Evolutionary conservation across 768 basidiomycete species (phyloP).

Genomic region (Amanita inopinata): DNA sequence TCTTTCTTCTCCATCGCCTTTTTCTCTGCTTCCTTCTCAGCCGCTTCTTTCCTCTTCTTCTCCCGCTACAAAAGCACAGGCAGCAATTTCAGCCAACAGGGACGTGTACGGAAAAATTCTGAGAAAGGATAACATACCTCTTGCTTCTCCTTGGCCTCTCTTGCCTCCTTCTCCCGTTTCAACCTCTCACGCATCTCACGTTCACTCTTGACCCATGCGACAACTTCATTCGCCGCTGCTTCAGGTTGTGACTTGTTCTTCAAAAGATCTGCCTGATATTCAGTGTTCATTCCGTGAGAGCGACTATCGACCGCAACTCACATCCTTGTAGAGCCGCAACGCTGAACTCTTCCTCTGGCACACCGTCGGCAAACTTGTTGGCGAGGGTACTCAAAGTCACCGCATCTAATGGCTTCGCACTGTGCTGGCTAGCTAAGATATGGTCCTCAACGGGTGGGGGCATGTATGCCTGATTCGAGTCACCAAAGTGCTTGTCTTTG

Average conservation of each 20-base stretch:
- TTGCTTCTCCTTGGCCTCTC: constrained; percentile 56
- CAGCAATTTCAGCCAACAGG: neutral
- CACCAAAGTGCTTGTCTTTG: constrained; percentile 36
- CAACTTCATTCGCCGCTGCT: constrained; percentile 55
- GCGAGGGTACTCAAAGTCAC: constrained; percentile 59
- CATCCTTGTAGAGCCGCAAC: constrained; percentile 88
- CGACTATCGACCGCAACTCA: no score
- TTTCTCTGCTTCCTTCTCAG: constrained; percentile 49
- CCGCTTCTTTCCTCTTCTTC: constrained; percentile 43
- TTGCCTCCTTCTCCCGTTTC: constrained; percentile 63
- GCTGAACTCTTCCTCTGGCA: constrained; percentile 82
- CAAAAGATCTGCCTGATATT: constrained; percentile 64
- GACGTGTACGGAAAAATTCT: neutral
- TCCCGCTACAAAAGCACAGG: constrained; percentile 27
- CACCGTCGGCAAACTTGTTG: constrained; percentile 67
- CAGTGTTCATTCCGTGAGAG: no score
- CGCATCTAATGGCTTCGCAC: constrained; percentile 56
- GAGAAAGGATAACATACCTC: constrained; percentile 39
- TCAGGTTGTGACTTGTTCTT: constrained; percentile 82
- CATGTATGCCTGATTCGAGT: constrained; percentile 48
- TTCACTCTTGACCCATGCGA: constrained; percentile 67
- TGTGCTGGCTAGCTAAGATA: constrained; percentile 47
- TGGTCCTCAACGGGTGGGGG: constrained; percentile 58
- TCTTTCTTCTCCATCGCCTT: constrained; percentile 61
- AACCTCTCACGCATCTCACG: constrained; percentile 67